Evolutionary conservation across 2,329 filamentous ascomycete genomes (phyloP).

Genomic region (Fusarium sp.): DNA sequence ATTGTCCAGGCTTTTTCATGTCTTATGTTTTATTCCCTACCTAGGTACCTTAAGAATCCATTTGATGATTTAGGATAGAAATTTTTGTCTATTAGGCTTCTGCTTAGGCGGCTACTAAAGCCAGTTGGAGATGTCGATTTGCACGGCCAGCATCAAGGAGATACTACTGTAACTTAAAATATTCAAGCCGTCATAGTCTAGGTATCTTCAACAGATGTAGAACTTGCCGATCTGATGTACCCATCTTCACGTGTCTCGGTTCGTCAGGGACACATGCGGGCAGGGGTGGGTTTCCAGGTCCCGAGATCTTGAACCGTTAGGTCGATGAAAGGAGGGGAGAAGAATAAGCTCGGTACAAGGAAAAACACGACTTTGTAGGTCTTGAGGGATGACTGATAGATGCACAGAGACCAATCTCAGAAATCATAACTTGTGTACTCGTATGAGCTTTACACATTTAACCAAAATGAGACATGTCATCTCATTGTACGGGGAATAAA

Average conservation of each 20-base stretch:
- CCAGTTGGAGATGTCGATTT: background rate
- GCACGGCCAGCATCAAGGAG: background rate
- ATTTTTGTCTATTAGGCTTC: background rate
- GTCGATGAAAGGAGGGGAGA: background rate
- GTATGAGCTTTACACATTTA: background rate
- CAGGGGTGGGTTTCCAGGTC: conserved; percentile 4
- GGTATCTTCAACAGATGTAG: background rate
- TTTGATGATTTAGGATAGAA: background rate
- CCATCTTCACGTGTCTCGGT: conserved; percentile 30
- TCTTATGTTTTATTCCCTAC: background rate
- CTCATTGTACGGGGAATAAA: background rate
- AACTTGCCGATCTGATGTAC: background rate
- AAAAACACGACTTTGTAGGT: background rate
- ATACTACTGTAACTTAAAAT: background rate
- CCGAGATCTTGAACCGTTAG: conserved; percentile 12
- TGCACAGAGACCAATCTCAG: background rate
- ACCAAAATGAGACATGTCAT: background rate
- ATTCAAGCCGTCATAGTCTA: background rate
- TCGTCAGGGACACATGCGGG: background rate
- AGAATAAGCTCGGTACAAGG: background rate
- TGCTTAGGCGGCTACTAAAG: background rate
- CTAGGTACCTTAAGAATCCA: background rate
- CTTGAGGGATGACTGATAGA: background rate
- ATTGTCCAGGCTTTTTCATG: background rate
- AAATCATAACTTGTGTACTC: background rate